These are phyloP conservation scores for Asterella californica DNA, from an alignment of 225 moss, liverwort and hornwort species.

Conservation along the genomic window DNA sequence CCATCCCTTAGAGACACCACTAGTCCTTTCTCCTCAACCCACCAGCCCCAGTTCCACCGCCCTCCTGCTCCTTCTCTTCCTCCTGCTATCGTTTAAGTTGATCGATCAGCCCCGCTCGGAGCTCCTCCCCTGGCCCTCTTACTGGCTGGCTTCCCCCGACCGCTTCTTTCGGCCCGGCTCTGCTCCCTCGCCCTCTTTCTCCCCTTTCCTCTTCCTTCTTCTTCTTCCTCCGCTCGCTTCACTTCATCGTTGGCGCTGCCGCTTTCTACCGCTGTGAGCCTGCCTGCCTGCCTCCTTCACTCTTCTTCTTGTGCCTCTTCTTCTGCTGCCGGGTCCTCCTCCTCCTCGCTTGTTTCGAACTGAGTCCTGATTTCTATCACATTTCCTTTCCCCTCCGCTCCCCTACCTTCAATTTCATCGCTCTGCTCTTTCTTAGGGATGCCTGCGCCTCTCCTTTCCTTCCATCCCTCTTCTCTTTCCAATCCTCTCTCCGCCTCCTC, in stretches of 20 bases:
- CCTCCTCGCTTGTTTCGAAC: neutral
- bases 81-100: neutral
- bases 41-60: neutral
- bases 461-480: conserved; percentile 19
- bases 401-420: conserved; percentile 3
- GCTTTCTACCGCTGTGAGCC: conserved; percentile 13
- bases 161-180: conserved; percentile 15
- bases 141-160: neutral
- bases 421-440: conserved; percentile 51
- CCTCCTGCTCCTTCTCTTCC: neutral
- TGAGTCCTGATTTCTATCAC: conserved; percentile 52
- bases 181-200: neutral
- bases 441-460: conserved; percentile 48
- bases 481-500: neutral
- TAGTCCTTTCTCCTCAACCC: neutral
- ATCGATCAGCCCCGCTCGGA: neutral
- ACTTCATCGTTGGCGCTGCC: neutral
- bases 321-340: neutral
- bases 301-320: neutral
- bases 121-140: neutral
- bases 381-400: conserved; percentile 31
- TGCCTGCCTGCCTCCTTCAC: neutral
- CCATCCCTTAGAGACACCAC: conserved; percentile 13
- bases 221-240: conserved; percentile 30
- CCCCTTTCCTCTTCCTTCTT: conserved; percentile 29